Evolutionary conservation across 495 filamentous ascomycete genomes (phyloP), one percentile per base, ranked within the genome.

Genomic region (Monascus purpureus): DNA sequence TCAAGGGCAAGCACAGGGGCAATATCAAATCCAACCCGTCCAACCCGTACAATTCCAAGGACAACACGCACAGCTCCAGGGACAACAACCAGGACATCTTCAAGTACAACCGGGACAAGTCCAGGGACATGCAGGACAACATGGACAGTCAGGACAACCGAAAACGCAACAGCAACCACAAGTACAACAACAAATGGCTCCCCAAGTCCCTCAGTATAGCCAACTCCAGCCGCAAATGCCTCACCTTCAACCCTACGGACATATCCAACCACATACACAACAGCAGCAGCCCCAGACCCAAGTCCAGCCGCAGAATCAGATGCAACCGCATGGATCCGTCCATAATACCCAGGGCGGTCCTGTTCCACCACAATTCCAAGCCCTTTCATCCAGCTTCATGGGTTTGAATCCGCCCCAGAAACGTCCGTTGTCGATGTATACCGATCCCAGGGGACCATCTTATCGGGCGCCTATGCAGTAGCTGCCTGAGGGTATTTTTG

Each of bases 41-140:
- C n/a, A n/a, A n/a, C n/a, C n/a, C n/a, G n/a, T n/a, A n/a, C n/a
- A n/a, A n/a, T n/a, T n/a, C n/a, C n/a, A n/a, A n/a, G n/a, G n/a
- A n/a, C n/a, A n/a, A n/a, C n/a, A n/a, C n/a, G n/a, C 15, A 4
- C 40, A 43, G 32, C 13, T 16, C 16, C 36, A 39, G n/a, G 12
- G 30, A 6, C 29, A 29, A 8, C 13, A 27, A 9, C 36, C 37
- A 16, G 22, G 36, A 11, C 42, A 40, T 9, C 7, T 24, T 22
- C 40, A 46, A 13, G 19, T 33, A 12, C 43, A 42, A 17, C 32
- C 32, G 6, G n/a, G n/a, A n/a, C n/a, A n/a, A n/a, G n/a, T n/a
- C n/a, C n/a, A n/a, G n/a, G n/a, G n/a, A n/a, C n/a, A n/a, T n/a
- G n/a, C n/a, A n/a, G n/a, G n/a, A n/a, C n/a, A n/a, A n/a, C n/a